Percentiles rank a stretch among this genome's conserved stretches.
Conservation (phyloP, 2,329 filamentous ascomycete genomes). For the Ophiostoma himal-ulmi region DNA sequence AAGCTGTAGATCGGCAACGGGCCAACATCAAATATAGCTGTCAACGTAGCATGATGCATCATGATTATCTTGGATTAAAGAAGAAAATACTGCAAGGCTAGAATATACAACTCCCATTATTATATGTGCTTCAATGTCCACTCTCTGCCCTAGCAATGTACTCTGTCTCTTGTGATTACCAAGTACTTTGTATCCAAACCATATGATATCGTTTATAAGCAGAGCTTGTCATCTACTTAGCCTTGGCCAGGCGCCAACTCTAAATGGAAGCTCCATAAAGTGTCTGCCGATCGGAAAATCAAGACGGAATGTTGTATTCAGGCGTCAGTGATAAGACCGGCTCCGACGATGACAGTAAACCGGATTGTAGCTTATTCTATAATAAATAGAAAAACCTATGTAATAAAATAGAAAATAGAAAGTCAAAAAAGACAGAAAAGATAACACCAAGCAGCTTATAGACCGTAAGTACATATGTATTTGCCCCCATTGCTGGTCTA, state of each 20-base stretch:
- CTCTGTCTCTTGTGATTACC: not conserved
- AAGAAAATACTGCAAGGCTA: not conserved
- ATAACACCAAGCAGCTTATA: not conserved
- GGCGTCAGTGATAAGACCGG: conserved; percentile 11
- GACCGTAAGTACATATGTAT: not conserved
- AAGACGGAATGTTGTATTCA: conserved; percentile 12
- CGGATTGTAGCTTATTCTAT: not conserved
- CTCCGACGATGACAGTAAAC: not conserved
- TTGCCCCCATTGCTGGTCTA: not conserved
- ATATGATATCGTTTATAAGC: not conserved
- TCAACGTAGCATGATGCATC: not conserved
- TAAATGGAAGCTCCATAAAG: conserved; percentile 1
- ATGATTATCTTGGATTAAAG: not conserved
- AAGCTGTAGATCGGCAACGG: not conserved
- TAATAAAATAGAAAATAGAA: not conserved
- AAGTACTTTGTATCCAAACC: too few species aligned
- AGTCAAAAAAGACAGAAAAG: not conserved
- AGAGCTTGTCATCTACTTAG: not conserved
- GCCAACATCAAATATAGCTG: not conserved
- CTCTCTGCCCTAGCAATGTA: not conserved
- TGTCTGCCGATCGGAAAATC: conserved; percentile 7
- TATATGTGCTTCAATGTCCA: not conserved
- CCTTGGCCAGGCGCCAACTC: not conserved
- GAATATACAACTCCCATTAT: not conserved
- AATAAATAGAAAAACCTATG: not conserved